A percentile compares a stretch with the other conserved stretches of the same genome.
Conservation (phyloP, 768 basidiomycete genomes). For the Suillus ampliporus region DNA sequence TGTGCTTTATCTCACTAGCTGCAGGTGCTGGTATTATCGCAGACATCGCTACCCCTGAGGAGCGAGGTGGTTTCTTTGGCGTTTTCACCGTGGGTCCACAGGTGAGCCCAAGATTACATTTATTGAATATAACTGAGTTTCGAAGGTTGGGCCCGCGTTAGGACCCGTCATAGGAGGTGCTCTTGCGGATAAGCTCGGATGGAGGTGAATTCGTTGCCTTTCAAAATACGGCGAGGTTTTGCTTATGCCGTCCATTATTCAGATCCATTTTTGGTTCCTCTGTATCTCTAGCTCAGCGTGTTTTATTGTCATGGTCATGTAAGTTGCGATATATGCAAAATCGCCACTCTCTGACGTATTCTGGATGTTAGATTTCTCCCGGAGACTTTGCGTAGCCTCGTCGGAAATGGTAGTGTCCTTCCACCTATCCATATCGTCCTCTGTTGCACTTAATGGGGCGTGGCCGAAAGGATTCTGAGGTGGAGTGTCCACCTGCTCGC, state of each 20-base stretch:
- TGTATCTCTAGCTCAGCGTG: constrained; percentile 52
- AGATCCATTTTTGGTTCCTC: constrained; percentile 68
- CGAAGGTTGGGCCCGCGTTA: constrained; percentile 59
- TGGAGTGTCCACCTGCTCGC: constrained; percentile 9
- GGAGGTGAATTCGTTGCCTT: constrained; percentile 50
- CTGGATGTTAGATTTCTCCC: constrained; percentile 24
- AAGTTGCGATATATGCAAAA: constrained; percentile 26
- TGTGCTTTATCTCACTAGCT: neutral
- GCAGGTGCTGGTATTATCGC: constrained; percentile 73
- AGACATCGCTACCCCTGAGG: constrained; percentile 70
- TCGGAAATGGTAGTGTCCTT: constrained; percentile 20
- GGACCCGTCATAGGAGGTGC: constrained; percentile 58
- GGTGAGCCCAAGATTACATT: constrained; percentile 36
- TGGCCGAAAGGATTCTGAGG: neutral
- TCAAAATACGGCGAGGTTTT: neutral
- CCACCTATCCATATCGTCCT: constrained; percentile 15
- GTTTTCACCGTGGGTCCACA: constrained; percentile 66
- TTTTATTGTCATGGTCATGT: constrained; percentile 55
- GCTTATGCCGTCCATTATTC: neutral
- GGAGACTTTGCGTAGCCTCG: constrained; percentile 17
- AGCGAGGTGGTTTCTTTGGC: constrained; percentile 74
- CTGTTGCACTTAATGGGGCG: constrained; percentile 16
- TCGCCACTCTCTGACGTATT: neutral
- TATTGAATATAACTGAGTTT: neutral
- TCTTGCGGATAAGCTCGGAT: constrained; percentile 61